phyloP scores from a whole-genome alignment of 257 asterid genomes.

The Lantana camara region DNA sequence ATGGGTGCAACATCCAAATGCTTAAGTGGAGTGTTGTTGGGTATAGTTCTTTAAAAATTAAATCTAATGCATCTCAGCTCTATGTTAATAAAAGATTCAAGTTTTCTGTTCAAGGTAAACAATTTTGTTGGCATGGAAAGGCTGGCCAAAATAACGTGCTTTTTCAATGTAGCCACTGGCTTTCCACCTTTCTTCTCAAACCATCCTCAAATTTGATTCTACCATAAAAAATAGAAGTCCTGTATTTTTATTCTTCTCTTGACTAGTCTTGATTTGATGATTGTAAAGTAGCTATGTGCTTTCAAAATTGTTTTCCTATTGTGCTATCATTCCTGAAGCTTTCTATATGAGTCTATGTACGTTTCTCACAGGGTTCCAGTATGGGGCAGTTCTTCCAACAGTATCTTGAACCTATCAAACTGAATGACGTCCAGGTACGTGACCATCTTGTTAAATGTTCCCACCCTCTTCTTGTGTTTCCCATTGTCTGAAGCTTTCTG shows the following conservation, averaged over 20 bases:
- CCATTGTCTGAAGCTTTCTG: slow-evolving; percentile 23
- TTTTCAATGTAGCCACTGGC: background rate
- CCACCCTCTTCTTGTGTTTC: slow-evolving; percentile 21
- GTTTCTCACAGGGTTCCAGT: slow-evolving; percentile 79
- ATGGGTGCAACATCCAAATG: slow-evolving; percentile 15
- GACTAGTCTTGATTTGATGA: slow-evolving; percentile 14
- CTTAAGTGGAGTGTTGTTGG: background rate
- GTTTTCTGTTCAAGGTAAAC: background rate
- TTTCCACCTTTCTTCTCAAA: background rate
- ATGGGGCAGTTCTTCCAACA: slow-evolving; percentile 94
- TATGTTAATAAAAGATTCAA: background rate
- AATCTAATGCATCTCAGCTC: background rate
- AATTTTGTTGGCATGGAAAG: slow-evolving; percentile 7
- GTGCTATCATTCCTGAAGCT: slow-evolving; percentile 25
- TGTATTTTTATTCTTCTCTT: background rate
- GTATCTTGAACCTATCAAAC: slow-evolving; percentile 94
- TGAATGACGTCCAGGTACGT: slow-evolving; percentile 85
- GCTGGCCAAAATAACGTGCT: background rate
- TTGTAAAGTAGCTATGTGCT: slow-evolving; percentile 3
- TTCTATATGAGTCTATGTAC: slow-evolving; percentile 22
- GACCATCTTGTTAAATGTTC: slow-evolving; percentile 17
- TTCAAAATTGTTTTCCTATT: slow-evolving; percentile 6
- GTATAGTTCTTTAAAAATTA: background rate
- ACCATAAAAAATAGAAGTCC: background rate
- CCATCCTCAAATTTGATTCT: background rate